Evolutionary conservation across 352 stramenopile species (phyloP), one percentile per base, ranked within the genome.

Genomic region (Phytopythium montanum): DNA sequence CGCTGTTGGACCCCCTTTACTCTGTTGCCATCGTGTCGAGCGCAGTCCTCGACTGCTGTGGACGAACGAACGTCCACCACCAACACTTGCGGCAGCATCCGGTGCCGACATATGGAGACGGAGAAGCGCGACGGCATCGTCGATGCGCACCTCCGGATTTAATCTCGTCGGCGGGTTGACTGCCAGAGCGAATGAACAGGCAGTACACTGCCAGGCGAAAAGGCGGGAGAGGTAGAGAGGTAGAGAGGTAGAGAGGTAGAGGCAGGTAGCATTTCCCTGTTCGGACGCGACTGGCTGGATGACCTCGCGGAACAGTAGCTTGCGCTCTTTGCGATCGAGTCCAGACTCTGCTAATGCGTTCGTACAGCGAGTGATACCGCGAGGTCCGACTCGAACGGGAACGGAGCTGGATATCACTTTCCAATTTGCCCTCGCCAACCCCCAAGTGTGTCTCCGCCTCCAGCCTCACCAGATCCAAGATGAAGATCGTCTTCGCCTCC

Each of bases 401-500:
- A 12, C 33, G 31, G 8, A 10, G 13, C 12, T 26, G 19, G n/a
- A n/a, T n/a, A 33, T 45, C 50, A 56, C n/a, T 56, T 42, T 42
- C 3, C n/a, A 10, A 33, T 56, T 45, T 21, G 2, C 18, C 10
- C 25, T 29, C 36, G n/a, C n/a, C n/a, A 19, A 3, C 33, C 19
- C 8, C 23, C 50, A 56, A 31, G 33, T 29, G 33, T 29, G 5
- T n/a, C 5, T 21, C 21, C n/a, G 14, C 2, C 50, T 18, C 7
- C 31, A 28, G 12, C 31, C 23, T 38, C 33, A 26, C 14, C 45
- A 56, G n/a, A 3, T 14, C 38, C 38, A 44, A 19, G 14, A 56
- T 58, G 48, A 70, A 57, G 29, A 63, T 63, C 36, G 60, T 61
- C 28, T n/a, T 26, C 3, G 33, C 52, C 3, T 49, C 65, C 13